phyloP scores from a whole-genome alignment of 1,139 yeast species.

The Kodamaea suecica region DNA sequence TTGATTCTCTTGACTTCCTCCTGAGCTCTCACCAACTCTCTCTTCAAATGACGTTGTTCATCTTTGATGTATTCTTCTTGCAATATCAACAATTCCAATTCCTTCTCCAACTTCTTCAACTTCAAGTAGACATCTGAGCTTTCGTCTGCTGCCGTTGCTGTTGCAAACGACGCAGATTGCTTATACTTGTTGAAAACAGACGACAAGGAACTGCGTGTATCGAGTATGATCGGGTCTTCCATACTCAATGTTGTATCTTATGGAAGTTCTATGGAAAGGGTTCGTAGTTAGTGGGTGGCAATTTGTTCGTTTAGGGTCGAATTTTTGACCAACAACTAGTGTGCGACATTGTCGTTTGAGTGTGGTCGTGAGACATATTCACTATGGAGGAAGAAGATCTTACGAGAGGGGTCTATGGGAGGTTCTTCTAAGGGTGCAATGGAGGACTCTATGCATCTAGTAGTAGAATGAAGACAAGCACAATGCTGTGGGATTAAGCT shows the following conservation, averaged over 20 bases:
- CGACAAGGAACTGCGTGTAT: constrained; percentile 16
- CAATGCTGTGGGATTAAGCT: too few relatives aligned
- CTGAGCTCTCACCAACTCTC: constrained; percentile 94
- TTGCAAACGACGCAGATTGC: constrained; percentile 6
- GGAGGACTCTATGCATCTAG: too few relatives aligned
- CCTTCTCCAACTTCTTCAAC: constrained; percentile 84
- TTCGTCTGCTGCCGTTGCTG: constrained; percentile 22
- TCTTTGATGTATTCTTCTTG: constrained; percentile 98
- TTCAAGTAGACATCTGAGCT: constrained; percentile 71
- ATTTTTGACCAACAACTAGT: not conserved
- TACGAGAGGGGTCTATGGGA: too few relatives aligned
- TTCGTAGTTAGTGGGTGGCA: constrained; percentile 13
- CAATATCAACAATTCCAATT: constrained; percentile 72
- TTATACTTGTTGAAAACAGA: constrained; percentile 16
- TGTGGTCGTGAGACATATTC: too few relatives aligned
- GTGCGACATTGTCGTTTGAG: too few relatives aligned
- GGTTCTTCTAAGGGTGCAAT: too few relatives aligned
- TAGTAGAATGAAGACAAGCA: too few relatives aligned
- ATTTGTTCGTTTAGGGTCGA: constrained; percentile 5
- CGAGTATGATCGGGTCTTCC: constrained; percentile 25
- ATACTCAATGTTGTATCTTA: constrained; percentile 11
- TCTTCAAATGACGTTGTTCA: constrained; percentile 92
- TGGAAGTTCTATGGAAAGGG: not conserved
- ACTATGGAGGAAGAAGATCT: too few relatives aligned
- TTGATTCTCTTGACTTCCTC: constrained; percentile 98